Conservation (phyloP, 177 flowering plant genomes). For the Vitis hybrid region DNA sequence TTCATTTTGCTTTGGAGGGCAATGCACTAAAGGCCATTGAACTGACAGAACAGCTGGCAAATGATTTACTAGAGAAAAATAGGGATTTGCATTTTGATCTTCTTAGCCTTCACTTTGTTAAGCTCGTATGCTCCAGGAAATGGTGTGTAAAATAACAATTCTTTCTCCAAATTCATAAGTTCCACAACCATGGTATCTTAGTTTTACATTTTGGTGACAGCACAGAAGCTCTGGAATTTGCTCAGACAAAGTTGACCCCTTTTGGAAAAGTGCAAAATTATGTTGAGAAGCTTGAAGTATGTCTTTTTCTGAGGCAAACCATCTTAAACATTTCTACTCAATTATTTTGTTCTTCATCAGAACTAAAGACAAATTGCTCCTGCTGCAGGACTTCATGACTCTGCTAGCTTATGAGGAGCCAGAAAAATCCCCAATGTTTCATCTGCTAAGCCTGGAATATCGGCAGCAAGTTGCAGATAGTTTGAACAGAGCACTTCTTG, state of each 20-base stretch:
- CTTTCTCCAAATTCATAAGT: neutral
- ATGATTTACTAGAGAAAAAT: constrained; percentile 66
- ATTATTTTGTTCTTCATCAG: neutral
- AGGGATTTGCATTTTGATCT: constrained; percentile 94
- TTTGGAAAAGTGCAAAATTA: constrained; percentile 78
- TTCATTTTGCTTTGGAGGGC: constrained; percentile 70
- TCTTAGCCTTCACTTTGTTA: constrained; percentile 88
- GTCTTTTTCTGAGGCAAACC: constrained; percentile 12
- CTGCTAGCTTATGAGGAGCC: constrained; percentile 95
- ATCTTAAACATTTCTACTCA: neutral
- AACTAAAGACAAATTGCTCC: constrained; percentile 7
- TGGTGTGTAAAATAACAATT: constrained; percentile 44
- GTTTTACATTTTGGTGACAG: constrained; percentile 51
- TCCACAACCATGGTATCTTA: neutral
- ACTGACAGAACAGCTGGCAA: constrained; percentile 72
- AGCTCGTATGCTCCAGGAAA: constrained; percentile 75
- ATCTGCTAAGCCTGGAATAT: constrained; percentile 71
- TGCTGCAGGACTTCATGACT: constrained; percentile 81
- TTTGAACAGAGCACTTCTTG: constrained; percentile 85
- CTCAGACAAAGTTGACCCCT: constrained; percentile 69
- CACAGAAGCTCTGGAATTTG: constrained; percentile 92
- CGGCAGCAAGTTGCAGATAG: constrained; percentile 77
- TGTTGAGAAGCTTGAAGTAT: constrained; percentile 82
- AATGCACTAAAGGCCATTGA: constrained; percentile 85
- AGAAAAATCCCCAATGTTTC: constrained; percentile 91